phyloP scores from a whole-genome alignment of 2,329 filamentous ascomycete genomes.

The Penicillium sp. region DNA sequence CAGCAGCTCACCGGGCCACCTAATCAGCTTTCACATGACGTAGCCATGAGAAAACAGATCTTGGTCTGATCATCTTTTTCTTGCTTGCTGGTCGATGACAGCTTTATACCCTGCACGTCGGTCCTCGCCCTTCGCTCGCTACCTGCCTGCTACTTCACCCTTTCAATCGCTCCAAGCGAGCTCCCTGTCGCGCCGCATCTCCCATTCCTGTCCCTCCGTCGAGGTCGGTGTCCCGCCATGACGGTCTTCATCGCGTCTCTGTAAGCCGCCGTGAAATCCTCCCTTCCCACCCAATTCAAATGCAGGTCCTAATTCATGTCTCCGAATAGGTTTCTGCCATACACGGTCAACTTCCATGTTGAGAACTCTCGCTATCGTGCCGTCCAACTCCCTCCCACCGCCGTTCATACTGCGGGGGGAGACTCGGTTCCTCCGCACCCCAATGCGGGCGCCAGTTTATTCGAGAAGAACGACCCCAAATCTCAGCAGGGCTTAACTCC shows the following conservation, averaged over 20 bases:
- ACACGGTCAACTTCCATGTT: conserved; percentile 85
- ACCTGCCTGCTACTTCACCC: background rate
- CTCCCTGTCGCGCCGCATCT: conserved; percentile 1
- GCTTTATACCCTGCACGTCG: background rate
- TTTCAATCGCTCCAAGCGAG: conserved; percentile 3
- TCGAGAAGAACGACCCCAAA: conserved; percentile 33
- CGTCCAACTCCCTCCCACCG: conserved; percentile 39
- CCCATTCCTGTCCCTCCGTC: conserved; percentile 12
- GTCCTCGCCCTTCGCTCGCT: conserved; percentile 3
- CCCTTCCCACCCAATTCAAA: background rate
- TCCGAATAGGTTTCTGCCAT: conserved; percentile 76
- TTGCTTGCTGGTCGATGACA: conserved; percentile 11
- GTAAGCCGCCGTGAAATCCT: conserved; percentile 46
- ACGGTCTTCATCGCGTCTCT: conserved; percentile 65
- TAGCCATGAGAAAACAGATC: conserved; percentile 35
- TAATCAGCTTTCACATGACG: conserved; percentile 37
- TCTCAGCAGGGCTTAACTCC: conserved; percentile 39
- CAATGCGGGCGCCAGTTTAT: conserved; percentile 38
- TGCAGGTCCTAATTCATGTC: conserved; percentile 9
- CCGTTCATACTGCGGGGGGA: conserved; percentile 28
- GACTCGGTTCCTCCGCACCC: conserved; percentile 30
- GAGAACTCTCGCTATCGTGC: conserved; percentile 47
- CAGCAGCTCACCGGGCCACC: conserved; percentile 1
- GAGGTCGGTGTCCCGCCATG: conserved; percentile 46
- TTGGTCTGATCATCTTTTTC: conserved; percentile 19